Conservation (phyloP, 352 stramenopile species). For the Phytophthora brassicae region DNA sequence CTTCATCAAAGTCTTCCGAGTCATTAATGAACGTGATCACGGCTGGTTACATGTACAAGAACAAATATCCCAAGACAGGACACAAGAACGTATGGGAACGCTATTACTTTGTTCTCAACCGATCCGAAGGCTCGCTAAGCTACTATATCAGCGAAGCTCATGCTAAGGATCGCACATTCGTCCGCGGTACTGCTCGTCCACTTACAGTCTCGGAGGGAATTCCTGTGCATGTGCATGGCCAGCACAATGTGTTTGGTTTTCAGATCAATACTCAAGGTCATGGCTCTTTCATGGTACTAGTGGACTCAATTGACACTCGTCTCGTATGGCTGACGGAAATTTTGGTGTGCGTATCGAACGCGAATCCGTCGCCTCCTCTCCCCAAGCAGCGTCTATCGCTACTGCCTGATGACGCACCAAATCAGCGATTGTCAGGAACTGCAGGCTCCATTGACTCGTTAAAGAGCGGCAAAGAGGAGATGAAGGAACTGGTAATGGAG, state of each 20-base stretch:
- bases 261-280: slow-evolving; percentile 89
- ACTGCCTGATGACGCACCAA: slow-evolving; percentile 43
- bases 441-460: slow-evolving; percentile 36
- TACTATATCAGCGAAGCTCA: slow-evolving; percentile 89
- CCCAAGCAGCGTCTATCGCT: slow-evolving; percentile 61
- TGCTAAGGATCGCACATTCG: slow-evolving; percentile 82
- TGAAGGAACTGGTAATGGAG: slow-evolving; percentile 74
- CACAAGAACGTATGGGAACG: slow-evolving; percentile 84
- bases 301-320: slow-evolving; percentile 84
- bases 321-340: slow-evolving; percentile 85
- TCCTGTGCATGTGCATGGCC: slow-evolving; percentile 61
- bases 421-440: slow-evolving; percentile 37
- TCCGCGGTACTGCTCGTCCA: slow-evolving; percentile 75
- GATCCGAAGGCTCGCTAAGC: slow-evolving; percentile 67
- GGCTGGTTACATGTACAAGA: slow-evolving; percentile 90
- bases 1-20: slow-evolving; percentile 35
- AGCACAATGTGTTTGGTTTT: slow-evolving; percentile 80
- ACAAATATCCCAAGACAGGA: slow-evolving; percentile 79
- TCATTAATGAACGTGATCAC: slow-evolving; percentile 65
- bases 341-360: slow-evolving; percentile 58
- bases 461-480: slow-evolving; percentile 65
- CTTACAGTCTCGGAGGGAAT: slow-evolving; percentile 84
- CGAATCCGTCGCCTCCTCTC: slow-evolving; percentile 37
- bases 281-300: slow-evolving; percentile 81
- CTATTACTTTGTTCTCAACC: slow-evolving; percentile 86